These are phyloP conservation scores for Debaryomycetaceae sp. DNA, from an alignment of 1,139 yeast genomes.

Conservation along the genomic window DNA sequence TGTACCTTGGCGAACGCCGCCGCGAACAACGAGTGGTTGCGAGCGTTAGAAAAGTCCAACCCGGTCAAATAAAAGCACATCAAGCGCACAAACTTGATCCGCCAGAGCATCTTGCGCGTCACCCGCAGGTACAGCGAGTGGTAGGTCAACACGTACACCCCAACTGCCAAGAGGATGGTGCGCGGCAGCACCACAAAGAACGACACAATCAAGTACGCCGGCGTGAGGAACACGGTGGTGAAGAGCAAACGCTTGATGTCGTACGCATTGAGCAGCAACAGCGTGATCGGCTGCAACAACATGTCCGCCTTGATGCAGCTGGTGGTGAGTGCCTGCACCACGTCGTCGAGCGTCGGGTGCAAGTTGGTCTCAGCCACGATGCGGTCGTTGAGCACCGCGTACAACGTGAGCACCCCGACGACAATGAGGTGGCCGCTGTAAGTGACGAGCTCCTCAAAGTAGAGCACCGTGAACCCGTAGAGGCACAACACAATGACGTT, in stretches of 20 bases:
- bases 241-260: slow-evolving; percentile 77
- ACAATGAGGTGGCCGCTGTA: slow-evolving; percentile 79
- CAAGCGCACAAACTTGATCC: slow-evolving; percentile 65
- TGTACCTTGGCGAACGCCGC: slow-evolving; percentile 56
- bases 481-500: slow-evolving; percentile 58
- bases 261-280: slow-evolving; percentile 64
- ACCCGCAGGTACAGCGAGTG: slow-evolving; percentile 84
- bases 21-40: slow-evolving; percentile 45
- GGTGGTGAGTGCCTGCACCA: slow-evolving; percentile 74
- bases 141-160: slow-evolving; percentile 68
- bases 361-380: slow-evolving; percentile 50
- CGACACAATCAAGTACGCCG: slow-evolving; percentile 69
- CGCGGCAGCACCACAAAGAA: slow-evolving; percentile 69
- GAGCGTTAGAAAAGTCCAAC: slow-evolving; percentile 65
- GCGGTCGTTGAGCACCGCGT: slow-evolving; percentile 55
- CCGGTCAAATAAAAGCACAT: slow-evolving; percentile 82
- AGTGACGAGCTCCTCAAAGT: slow-evolving; percentile 66
- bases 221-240: slow-evolving; percentile 82
- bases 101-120: slow-evolving; percentile 79
- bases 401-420: slow-evolving; percentile 63
- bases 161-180: slow-evolving; percentile 54
- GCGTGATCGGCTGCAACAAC: slow-evolving; percentile 71
- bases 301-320: slow-evolving; percentile 75
- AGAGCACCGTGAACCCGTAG: slow-evolving; percentile 58
- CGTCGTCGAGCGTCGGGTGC: slow-evolving; percentile 84